These are phyloP conservation scores for Trypanosoma conorhini DNA, from an alignment of 208 protist genomes.

Conservation along the genomic window DNA sequence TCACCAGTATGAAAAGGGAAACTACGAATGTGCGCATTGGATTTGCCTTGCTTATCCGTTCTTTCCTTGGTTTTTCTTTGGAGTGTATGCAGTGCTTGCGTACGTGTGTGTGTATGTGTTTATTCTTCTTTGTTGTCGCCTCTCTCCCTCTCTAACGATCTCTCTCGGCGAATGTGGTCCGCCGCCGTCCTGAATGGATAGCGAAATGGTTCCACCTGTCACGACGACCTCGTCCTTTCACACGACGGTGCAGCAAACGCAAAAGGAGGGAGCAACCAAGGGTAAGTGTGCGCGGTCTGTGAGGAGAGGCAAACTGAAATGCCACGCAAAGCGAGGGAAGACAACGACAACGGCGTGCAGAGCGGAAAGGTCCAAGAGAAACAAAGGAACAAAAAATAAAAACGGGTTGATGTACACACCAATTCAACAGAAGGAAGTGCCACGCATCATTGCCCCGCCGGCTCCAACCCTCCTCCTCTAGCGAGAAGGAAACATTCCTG, in stretches of 20 bases:
- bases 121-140: no score
- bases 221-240: background rate
- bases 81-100: background rate
- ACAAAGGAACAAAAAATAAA: background rate
- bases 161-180: background rate
- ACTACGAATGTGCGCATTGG: constrained; percentile 8
- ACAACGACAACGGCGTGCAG: background rate
- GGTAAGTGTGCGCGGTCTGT: background rate
- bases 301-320: background rate
- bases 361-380: background rate
- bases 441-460: background rate
- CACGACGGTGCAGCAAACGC: background rate
- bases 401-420: background rate
- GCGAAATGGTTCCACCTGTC: background rate
- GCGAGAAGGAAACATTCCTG: background rate
- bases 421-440: background rate
- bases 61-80: background rate
- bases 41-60: background rate
- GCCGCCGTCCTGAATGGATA: background rate
- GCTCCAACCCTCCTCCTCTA: background rate
- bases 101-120: background rate
- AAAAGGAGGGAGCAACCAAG: background rate
- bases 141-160: no score
- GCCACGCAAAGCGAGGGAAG: background rate
- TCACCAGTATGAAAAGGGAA: constrained; percentile 9